Conservation (phyloP, 192 early-diverging fungal species). For the Funneliformis mosseae region DNA sequence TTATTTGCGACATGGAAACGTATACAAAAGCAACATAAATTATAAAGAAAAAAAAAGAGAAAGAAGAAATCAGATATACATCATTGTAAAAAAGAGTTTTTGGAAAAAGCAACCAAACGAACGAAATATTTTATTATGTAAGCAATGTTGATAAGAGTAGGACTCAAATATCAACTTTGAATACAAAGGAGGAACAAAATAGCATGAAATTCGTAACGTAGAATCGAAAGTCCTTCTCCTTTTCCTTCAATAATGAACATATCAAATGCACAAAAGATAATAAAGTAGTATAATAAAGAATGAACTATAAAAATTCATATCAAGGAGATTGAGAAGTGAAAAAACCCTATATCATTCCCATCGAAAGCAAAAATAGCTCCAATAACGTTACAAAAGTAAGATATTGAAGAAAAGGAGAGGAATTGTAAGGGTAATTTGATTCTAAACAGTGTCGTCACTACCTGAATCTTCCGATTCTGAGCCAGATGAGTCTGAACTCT, state of each 20-base stretch:
- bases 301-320: background rate
- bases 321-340: background rate
- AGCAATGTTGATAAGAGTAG: conserved; percentile 2
- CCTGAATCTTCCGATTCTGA: conserved; percentile 87
- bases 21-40: background rate
- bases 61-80: background rate
- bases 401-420: background rate
- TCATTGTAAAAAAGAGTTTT: background rate
- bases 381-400: background rate
- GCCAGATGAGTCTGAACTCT: conserved; percentile 57
- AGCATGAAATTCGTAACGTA: background rate
- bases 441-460: conserved; percentile 63
- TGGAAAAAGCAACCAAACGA: background rate
- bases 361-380: background rate
- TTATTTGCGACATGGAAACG: background rate
- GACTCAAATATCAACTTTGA: conserved; percentile 2
- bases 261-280: background rate
- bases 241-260: background rate
- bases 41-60: background rate
- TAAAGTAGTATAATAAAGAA: background rate
- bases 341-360: background rate
- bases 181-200: background rate
- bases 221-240: background rate
- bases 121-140: conserved; percentile 14
- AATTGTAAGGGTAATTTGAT: background rate